Evolutionary conservation across 352 stramenopile genomes (phyloP).

Genomic region (Globisporangium carolinianum): DNA sequence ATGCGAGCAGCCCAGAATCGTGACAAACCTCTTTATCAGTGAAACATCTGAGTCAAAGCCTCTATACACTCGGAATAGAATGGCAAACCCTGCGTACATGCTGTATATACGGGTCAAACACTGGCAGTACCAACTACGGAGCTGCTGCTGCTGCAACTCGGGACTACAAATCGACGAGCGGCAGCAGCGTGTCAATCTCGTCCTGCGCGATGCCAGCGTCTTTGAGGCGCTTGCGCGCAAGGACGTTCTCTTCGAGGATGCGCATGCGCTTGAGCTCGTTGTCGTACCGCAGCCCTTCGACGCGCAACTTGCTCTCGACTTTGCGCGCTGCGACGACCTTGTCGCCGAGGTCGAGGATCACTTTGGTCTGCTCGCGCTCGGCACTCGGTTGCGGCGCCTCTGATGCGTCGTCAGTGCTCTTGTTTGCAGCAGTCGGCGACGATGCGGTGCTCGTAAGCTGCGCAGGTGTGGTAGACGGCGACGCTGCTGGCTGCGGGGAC

Average conservation of each 20-base stretch:
- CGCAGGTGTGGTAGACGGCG: neutral
- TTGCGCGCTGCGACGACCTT: slow-evolving; percentile 13
- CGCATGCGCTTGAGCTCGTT: slow-evolving; percentile 16
- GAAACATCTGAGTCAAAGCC: too few species aligned
- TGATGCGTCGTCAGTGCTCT: neutral
- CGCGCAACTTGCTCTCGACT: slow-evolving; percentile 9
- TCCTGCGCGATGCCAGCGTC: slow-evolving; percentile 11
- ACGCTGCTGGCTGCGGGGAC: neutral
- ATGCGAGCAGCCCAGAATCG: too few species aligned
- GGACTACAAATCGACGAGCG: slow-evolving; percentile 2
- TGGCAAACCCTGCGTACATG: neutral
- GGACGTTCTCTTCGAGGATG: slow-evolving; percentile 15
- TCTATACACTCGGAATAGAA: too few species aligned
- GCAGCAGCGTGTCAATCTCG: slow-evolving; percentile 13
- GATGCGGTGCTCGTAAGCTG: neutral
- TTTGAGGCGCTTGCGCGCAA: slow-evolving; percentile 14
- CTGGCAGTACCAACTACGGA: neutral
- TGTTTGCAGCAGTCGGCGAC: neutral
- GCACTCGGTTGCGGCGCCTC: neutral
- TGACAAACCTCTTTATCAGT: too few species aligned
- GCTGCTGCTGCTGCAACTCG: neutral
- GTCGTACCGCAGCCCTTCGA: slow-evolving; percentile 13
- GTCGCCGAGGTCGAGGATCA: slow-evolving; percentile 9
- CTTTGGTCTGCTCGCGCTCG: neutral
- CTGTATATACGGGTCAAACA: neutral